Evolutionary conservation across 164 flowering plant genomes (phyloP).

Genomic region (Annona cherimola): DNA sequence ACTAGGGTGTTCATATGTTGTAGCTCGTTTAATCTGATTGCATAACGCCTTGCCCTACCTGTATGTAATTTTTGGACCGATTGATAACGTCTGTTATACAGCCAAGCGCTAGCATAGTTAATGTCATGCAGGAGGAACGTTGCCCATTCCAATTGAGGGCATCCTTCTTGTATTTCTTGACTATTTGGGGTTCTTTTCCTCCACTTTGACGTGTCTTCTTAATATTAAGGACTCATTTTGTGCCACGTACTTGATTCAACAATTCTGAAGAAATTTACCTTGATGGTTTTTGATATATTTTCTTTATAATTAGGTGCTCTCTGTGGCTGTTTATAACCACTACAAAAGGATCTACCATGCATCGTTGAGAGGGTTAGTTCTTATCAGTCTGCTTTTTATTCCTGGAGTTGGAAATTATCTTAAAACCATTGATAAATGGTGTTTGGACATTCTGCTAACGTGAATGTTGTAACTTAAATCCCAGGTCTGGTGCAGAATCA

Average conservation of each 20-base stretch:
- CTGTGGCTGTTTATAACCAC: constrained; percentile 95
- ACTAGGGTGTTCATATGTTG: background rate
- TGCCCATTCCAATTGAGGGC: background rate
- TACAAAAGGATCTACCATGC: constrained; percentile 78
- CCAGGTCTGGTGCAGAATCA: constrained; percentile 67
- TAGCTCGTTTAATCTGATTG: background rate
- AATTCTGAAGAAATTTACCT: background rate
- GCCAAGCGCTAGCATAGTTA: background rate
- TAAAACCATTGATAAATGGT: background rate
- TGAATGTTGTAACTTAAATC: constrained; percentile 22
- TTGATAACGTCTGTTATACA: background rate
- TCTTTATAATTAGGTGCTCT: constrained; percentile 60
- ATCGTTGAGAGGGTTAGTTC: constrained; percentile 69
- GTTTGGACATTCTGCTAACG: background rate
- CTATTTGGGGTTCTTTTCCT: background rate
- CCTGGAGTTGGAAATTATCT: background rate
- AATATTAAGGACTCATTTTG: background rate
- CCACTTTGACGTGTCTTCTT: background rate
- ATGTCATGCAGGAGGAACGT: background rate
- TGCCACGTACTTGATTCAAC: background rate
- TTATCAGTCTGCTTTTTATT: background rate
- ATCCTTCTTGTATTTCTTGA: background rate
- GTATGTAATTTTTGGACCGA: background rate
- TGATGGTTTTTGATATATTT: background rate
- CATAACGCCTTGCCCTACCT: background rate